Evolutionary conservation across 306 rosid genomes (phyloP), one percentile per base, ranked within the genome.

Genomic region (Vigna trinervia): DNA sequence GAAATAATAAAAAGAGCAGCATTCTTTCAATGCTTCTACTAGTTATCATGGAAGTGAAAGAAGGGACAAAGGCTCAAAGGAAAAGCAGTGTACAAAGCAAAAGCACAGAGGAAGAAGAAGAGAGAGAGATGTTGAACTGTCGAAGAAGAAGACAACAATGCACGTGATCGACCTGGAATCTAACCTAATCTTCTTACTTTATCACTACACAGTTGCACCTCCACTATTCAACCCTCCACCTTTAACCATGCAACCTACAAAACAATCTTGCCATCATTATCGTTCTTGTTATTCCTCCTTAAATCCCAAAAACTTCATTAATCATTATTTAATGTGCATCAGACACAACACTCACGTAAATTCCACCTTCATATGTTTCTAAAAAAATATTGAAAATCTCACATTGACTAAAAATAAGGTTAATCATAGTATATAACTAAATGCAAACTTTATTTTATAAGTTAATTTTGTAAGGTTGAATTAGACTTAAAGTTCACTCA

Each of bases 61-160:
- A 28, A 83, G 80, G 12, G 77, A 83, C 83, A 30, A 74, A 45
- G 4, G 17, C 57, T 32, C 61, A 78, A 79, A 83, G 67, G 53
- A 45, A 63, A 32, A 83, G 43, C 43, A 38, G 22, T 22, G 12
- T 60, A 23, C 26, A 23, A 23, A 23, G 3, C 28, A 26, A 26
- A 26, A 26, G 28, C 28, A 26, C 28, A 26, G 28, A 26, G 2
- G 28, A 26, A 26, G 28, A 26, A 3, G 2, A 3, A 26, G 28
- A 26, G 28, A 26, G 28, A 26, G 28, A 26, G 3, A 26, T 26
- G 28, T 26, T 26, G 28, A 26, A 26, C 28, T 63, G 75, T 65
- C 47, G 32, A 52, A 43, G 10, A 15, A 38, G 23, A 58, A 76
- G 68, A 57, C 77, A 78, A 78, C 78, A 78, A 83, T 78, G n/a